Conservation (phyloP, 257 asterid genomes). For the Striga asiatica region DNA sequence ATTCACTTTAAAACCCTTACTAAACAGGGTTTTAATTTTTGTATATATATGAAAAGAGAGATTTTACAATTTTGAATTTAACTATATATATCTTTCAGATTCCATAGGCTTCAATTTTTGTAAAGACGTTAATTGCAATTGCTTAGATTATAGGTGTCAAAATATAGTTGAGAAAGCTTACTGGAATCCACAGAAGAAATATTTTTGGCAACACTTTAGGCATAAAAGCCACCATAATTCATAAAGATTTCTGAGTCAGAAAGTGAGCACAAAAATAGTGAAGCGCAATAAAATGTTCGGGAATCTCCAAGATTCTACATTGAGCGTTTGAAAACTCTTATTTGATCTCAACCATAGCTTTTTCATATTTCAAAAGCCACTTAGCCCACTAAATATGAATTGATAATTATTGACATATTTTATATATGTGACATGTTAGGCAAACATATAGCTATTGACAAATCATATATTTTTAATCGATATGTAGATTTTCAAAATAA, state of each 20-base stretch:
- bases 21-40: too few species aligned
- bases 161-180: too few species aligned
- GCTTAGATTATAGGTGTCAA: not conserved
- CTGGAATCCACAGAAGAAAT: not conserved
- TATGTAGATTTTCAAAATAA: too few species aligned
- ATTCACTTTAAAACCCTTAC: too few species aligned
- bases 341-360: constrained; percentile 16
- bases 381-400: not conserved
- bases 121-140: not conserved
- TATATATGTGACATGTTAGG: too few species aligned
- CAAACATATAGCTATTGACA: too few species aligned
- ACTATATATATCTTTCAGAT: too few species aligned
- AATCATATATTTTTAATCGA: too few species aligned
- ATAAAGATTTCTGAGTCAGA: not conserved
- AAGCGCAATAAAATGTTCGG: not conserved
- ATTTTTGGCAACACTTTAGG: not conserved
- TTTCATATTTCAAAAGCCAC: not conserved
- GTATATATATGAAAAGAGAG: too few species aligned
- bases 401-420: too few species aligned
- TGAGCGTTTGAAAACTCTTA: constrained; percentile 14
- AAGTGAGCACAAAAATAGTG: not conserved
- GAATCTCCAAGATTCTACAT: constrained; percentile 16
- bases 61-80: too few species aligned
- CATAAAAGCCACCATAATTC: not conserved
- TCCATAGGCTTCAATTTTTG: too few species aligned